These are phyloP conservation scores for Dicorynia guianensis DNA, from an alignment of 306 rosid genomes.

Conservation along the genomic window DNA sequence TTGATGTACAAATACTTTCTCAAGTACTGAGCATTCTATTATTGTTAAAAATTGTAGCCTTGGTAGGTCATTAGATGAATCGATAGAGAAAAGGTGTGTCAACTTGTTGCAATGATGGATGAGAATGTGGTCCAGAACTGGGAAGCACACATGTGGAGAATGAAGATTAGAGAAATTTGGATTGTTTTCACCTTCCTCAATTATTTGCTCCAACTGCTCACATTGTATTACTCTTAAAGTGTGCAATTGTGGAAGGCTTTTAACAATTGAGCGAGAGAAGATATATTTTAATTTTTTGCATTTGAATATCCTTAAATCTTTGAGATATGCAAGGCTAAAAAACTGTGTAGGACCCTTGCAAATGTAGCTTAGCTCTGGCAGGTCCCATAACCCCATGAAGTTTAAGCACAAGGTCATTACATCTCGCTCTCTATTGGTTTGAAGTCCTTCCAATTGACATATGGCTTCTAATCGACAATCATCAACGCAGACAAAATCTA, in stretches of 20 bases:
- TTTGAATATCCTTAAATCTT: neutral
- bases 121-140: neutral
- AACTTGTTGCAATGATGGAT: neutral
- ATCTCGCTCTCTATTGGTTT: neutral
- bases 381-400: neutral
- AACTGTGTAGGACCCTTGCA: neutral
- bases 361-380: neutral
- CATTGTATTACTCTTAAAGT: neutral
- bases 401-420: neutral
- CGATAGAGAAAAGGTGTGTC: neutral
- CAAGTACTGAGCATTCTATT: neutral
- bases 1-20: neutral
- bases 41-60: neutral
- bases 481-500: too few species aligned
- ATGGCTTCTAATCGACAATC: too few species aligned
- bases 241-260: neutral
- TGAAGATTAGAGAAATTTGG: neutral
- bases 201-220: neutral
- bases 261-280: neutral
- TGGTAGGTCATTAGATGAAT: too few species aligned
- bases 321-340: neutral
- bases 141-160: neutral
- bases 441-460: neutral
- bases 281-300: neutral
- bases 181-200: neutral